Conservation (phyloP, 345 rosid genomes). For the Rhodamnia rubescens region DNA sequence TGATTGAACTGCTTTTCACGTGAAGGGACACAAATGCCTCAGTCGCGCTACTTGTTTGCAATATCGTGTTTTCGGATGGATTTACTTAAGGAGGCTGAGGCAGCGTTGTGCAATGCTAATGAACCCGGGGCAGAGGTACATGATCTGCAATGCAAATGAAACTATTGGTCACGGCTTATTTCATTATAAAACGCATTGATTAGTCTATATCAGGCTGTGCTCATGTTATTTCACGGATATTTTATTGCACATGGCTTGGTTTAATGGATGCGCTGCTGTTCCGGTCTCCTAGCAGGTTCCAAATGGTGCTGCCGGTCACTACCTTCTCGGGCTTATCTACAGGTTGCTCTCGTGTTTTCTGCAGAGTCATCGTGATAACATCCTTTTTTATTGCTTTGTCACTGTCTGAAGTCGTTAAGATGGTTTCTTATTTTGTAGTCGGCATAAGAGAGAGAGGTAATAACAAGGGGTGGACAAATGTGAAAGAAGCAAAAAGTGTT, state of each 20-base stretch:
- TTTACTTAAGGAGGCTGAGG: constrained; percentile 85
- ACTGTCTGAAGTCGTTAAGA: not conserved
- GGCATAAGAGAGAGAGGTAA: not conserved
- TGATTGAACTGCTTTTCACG: not conserved
- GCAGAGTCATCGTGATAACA: not conserved
- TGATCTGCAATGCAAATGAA: not conserved
- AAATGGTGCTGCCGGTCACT: constrained; percentile 96
- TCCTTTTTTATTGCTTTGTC: not conserved
- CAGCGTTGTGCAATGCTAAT: constrained; percentile 68
- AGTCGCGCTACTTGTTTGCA: constrained; percentile 95
- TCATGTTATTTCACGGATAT: not conserved
- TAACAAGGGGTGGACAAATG: not conserved
- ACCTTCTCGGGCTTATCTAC: constrained; percentile 91
- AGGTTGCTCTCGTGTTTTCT: constrained; percentile 29
- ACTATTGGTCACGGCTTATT: not conserved
- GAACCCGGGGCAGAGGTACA: constrained; percentile 79
- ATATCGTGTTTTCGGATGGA: constrained; percentile 92
- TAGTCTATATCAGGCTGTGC: not conserved
- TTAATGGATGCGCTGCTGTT: not conserved
- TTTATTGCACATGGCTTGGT: not conserved
- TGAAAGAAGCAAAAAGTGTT: not conserved
- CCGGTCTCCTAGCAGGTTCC: constrained; percentile 50
- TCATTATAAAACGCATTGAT: not conserved
- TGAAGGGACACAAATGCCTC: constrained; percentile 89
- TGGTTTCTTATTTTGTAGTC: not conserved